A percentile compares a stretch with the other conserved stretches of the same genome.
Conservation (phyloP, 1,139 yeast species). For the Zygosaccharomyces sapae region DNA sequence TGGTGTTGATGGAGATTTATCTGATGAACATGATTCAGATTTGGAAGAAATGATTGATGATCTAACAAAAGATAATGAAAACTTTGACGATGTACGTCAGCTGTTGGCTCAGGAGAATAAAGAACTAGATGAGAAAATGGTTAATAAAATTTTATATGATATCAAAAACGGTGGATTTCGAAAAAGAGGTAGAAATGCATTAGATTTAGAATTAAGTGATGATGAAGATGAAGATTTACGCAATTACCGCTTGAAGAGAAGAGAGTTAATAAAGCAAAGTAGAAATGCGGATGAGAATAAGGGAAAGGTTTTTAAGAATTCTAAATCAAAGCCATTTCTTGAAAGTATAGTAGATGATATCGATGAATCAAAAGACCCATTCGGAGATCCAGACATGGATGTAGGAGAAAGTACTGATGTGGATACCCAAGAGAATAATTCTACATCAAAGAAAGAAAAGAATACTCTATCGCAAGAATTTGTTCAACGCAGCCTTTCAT, state of each 20-base stretch:
- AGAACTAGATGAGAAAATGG: constrained; percentile 62
- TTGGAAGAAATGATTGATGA: constrained; percentile 83
- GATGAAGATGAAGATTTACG: constrained; percentile 58
- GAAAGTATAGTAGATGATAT: constrained; percentile 59
- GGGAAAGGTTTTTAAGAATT: constrained; percentile 47
- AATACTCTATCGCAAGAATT: constrained; percentile 48
- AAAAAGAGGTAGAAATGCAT: constrained; percentile 54
- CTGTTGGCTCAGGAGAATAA: constrained; percentile 65
- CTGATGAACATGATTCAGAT: constrained; percentile 67
- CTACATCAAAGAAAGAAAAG: constrained; percentile 22
- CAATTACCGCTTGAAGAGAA: constrained; percentile 44
- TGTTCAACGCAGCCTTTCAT: constrained; percentile 62
- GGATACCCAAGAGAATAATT: constrained; percentile 15
- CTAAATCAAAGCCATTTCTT: constrained; percentile 70
- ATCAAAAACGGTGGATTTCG: constrained; percentile 77
- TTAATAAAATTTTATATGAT: constrained; percentile 74
- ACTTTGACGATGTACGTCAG: constrained; percentile 57
- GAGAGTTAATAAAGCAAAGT: constrained; percentile 52
- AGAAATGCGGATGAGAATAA: constrained; percentile 50
- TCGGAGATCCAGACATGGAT: constrained; percentile 11
- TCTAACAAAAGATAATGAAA: constrained; percentile 52
- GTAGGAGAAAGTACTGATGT: constrained; percentile 5
- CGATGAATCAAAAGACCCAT: constrained; percentile 26
- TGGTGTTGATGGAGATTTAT: constrained; percentile 69
- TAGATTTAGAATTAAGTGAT: constrained; percentile 63